Evolutionary conservation across 2,329 filamentous ascomycete species (phyloP), one percentile per base, ranked within the genome.

Genomic region (Arachnomyces sp.): DNA sequence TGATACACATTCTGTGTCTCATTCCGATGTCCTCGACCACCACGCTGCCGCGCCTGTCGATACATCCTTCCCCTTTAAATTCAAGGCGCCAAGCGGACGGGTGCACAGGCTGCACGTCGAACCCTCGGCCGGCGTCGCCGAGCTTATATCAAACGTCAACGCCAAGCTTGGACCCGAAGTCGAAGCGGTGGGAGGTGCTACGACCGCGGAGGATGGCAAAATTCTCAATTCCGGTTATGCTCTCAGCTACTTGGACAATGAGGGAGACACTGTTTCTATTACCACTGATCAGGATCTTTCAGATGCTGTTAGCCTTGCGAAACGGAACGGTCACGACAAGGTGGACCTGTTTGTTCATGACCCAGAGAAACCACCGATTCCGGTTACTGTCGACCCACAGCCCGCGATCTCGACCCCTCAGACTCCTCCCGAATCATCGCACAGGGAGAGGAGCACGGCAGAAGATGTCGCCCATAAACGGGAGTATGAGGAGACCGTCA

Each of bases 271-370:
- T 1, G 88, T 98, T 12, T 95, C 89, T 31, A 95, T 98, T 60
- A 98, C 92, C 8, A 94, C 90, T 0, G 88, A 96, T 57, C 83
- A 90, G 49, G 92, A 98, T 59, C 75, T 98, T 31, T 67, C 92
- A 2, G 92, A 98, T 64, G 88, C 92, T 2, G 86, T 98, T 50
- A 73, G 82, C 14, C 75, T 96, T 18, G 86, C 90, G 3, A 82
- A 86, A 44, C 80, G 84, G 43, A 75, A 77, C 34, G 79, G 73
- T 51, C 81, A 80, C 34, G 92, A 96, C 52, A 98, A 98, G 73
- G 92, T 98, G 14, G 92, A 98, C 55, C 75, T 98, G 12, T 96
- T 95, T 54, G 89, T 96, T 9, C 92, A 98, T 60, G 85, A 98
- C 54, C 89, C 90, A 1, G 80, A 88, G 47, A 84, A 92, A 66